A percentile compares a stretch with the other conserved stretches of the same genome.
Evolutionary conservation across 2,329 filamentous ascomycete genomes (phyloP).

Genomic region (Aureobasidium subglaciale): DNA sequence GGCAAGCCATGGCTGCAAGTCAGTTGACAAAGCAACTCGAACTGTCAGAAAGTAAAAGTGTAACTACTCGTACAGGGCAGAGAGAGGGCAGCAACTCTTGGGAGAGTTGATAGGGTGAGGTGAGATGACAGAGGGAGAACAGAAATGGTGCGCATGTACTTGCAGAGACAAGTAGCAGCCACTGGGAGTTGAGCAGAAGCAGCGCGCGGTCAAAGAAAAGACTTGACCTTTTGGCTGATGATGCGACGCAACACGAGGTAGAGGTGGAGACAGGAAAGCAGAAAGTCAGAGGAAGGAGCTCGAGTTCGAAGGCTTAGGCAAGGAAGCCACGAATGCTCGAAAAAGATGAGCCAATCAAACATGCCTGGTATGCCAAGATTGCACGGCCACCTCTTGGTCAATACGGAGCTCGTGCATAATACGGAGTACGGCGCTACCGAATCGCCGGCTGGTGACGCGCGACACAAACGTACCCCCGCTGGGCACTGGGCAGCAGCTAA

Average conservation of each 20-base stretch:
- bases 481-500: neutral
- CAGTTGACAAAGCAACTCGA: neutral
- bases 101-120: neutral
- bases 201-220: neutral
- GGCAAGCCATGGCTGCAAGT: neutral
- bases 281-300: neutral
- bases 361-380: neutral
- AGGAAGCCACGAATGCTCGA: conserved; percentile 3
- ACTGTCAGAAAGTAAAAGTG: neutral
- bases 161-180: conserved; percentile 4
- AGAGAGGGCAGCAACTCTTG: conserved; percentile 3
- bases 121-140: neutral
- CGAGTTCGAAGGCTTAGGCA: neutral
- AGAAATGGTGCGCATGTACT: neutral
- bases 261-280: too few species aligned
- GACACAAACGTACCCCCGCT: neutral
- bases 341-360: neutral
- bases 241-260: neutral
- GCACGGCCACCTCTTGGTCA: conserved; percentile 3
- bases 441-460: neutral
- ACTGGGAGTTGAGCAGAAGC: conserved; percentile 7
- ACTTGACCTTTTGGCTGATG: conserved; percentile 4
- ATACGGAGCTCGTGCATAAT: neutral
- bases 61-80: neutral
- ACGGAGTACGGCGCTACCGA: neutral